These are phyloP conservation scores for Neurospora sp. DNA, from an alignment of 2,329 filamentous ascomycete genomes.

Conservation along the genomic window DNA sequence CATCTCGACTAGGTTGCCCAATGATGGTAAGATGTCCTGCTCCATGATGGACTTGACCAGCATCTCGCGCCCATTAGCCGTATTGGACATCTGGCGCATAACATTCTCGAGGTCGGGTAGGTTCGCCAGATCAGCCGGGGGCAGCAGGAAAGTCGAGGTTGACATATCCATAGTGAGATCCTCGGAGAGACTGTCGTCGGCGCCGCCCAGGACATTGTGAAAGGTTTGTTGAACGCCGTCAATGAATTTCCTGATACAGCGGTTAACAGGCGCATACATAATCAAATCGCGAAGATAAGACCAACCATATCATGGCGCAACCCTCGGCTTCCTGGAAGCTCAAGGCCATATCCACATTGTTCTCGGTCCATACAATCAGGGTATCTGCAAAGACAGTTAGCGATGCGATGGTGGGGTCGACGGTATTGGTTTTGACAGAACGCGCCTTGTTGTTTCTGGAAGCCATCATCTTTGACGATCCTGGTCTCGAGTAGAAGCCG, in stretches of 20 bases:
- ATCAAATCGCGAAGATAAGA: constrained; percentile 5
- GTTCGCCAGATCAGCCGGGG: constrained; percentile 69
- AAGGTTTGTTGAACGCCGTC: constrained; percentile 73
- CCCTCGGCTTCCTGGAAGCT: constrained; percentile 97
- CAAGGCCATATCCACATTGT: constrained; percentile 89
- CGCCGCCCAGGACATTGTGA: constrained; percentile 45
- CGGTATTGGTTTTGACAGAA: constrained; percentile 3
- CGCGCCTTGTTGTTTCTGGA: constrained; percentile 94
- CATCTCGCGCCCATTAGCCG: constrained; percentile 69
- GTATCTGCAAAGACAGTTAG: constrained; percentile 55
- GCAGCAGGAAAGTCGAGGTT: constrained; percentile 62
- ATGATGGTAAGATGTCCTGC: constrained; percentile 78
- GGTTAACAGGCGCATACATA: constrained; percentile 16
- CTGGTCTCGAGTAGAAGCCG: constrained; percentile 78
- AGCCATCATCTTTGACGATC: constrained; percentile 88
- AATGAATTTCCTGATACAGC: constrained; percentile 69
- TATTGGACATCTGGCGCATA: constrained; percentile 70
- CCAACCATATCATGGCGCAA: constrained; percentile 82
- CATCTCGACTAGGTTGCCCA: constrained; percentile 76
- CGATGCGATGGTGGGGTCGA: constrained; percentile 15
- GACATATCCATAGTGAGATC: constrained; percentile 66
- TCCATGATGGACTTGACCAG: constrained; percentile 78
- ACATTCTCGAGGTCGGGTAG: constrained; percentile 75
- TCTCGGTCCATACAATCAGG: constrained; percentile 97
- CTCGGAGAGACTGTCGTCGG: constrained; percentile 81